A percentile compares a stretch with the other conserved stretches of the same genome.
phyloP scores from a whole-genome alignment of 148 eudicot species.

The Beta vulgaris region DNA sequence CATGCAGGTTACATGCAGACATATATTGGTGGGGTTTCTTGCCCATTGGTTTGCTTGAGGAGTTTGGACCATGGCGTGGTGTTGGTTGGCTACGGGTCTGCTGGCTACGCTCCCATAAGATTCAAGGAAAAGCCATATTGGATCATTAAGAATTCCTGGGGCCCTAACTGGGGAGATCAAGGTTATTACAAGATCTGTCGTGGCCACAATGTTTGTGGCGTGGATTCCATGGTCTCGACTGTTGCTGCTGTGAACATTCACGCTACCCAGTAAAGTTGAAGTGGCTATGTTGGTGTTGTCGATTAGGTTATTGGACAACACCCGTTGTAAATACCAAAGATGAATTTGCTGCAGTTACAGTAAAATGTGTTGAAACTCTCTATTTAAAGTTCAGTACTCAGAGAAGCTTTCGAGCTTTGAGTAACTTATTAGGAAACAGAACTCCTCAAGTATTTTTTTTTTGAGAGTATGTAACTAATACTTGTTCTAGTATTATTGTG shows the following conservation, averaged over 20 bases:
- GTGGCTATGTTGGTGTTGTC: neutral
- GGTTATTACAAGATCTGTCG: slow-evolving; percentile 78
- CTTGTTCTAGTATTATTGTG: neutral
- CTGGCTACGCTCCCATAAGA: slow-evolving; percentile 57
- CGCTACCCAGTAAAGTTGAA: neutral
- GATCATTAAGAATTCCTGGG: slow-evolving; percentile 93
- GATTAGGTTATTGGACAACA: slow-evolving; percentile 12
- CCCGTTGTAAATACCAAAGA: slow-evolving; percentile 24
- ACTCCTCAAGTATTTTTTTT: too few relatives aligned
- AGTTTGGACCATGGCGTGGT: slow-evolving; percentile 77
- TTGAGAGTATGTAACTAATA: neutral
- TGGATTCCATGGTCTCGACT: slow-evolving; percentile 73
- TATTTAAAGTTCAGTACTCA: neutral
- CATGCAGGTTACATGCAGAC: slow-evolving; percentile 85
- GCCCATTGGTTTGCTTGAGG: slow-evolving; percentile 69
- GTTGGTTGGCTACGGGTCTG: slow-evolving; percentile 69
- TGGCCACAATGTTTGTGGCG: slow-evolving; percentile 65
- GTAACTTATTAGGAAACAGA: neutral
- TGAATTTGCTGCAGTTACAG: slow-evolving; percentile 15
- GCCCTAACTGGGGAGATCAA: slow-evolving; percentile 70
- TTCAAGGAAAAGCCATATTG: slow-evolving; percentile 81
- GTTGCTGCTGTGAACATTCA: slow-evolving; percentile 49
- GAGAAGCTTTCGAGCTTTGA: neutral
- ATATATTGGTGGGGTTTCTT: slow-evolving; percentile 69
- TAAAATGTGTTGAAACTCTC: slow-evolving; percentile 5